phyloP scores from a whole-genome alignment of 2,329 filamentous ascomycete species.

The Chrysosporium queenslandicum region DNA sequence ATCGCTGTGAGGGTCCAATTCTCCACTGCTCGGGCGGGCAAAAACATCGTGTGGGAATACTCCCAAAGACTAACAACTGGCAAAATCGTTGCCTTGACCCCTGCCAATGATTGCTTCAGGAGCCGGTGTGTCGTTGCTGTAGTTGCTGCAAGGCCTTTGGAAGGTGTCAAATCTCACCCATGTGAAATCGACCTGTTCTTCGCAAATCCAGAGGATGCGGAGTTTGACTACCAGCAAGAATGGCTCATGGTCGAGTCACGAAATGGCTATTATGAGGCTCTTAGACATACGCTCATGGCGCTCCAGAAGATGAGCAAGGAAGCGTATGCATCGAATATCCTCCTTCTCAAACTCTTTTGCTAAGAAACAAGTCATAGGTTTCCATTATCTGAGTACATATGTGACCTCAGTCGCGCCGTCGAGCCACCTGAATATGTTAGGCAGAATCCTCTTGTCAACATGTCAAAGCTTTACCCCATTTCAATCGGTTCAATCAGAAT shows the following conservation, averaged over 20 bases:
- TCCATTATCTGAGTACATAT: conserved; percentile 38
- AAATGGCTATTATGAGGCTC: conserved; percentile 65
- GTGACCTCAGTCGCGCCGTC: conserved; percentile 32
- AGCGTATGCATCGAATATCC: conserved; percentile 25
- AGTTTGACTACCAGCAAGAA: conserved; percentile 58
- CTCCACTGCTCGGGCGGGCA: conserved; percentile 54
- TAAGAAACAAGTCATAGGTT: conserved; percentile 27
- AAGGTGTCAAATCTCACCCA: conserved; percentile 53
- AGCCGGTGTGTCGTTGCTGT: conserved; percentile 58
- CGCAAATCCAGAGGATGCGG: conserved; percentile 48
- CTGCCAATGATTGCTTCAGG: conserved; percentile 50
- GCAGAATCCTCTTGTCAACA: conserved; percentile 41
- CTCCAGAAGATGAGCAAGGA: conserved; percentile 57
- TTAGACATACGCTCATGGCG: conserved; percentile 60
- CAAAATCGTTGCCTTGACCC: conserved; percentile 46
- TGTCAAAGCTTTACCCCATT: conserved; percentile 37
- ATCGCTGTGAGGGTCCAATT: conserved; percentile 60
- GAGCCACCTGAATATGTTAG: conserved; percentile 45
- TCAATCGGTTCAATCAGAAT: conserved; percentile 28
- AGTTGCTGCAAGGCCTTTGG: conserved; percentile 59
- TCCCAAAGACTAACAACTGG: conserved; percentile 49
- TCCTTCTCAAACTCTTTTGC: not conserved
- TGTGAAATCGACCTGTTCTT: conserved; percentile 70
- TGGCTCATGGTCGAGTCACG: conserved; percentile 72
- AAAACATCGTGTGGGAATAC: conserved; percentile 58